phyloP scores from a whole-genome alignment of 2,329 filamentous ascomycete species.

The Colletotrichum kahawae region DNA sequence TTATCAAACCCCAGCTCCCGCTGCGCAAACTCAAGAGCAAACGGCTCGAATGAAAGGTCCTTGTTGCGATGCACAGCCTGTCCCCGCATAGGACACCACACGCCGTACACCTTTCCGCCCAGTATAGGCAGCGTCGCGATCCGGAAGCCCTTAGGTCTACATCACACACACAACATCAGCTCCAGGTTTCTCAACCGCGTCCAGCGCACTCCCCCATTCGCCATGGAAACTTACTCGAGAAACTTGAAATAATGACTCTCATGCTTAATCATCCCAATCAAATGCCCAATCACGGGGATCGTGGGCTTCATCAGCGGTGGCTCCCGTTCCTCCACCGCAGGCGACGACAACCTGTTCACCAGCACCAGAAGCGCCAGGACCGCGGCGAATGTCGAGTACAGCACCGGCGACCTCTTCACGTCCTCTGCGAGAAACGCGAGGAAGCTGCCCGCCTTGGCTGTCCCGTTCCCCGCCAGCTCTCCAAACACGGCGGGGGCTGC shows the following conservation, averaged over 20 bases:
- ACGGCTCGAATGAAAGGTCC: slow-evolving; percentile 45
- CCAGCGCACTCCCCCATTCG: background rate
- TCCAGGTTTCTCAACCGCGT: background rate
- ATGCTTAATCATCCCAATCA: slow-evolving; percentile 45
- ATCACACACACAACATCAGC: background rate
- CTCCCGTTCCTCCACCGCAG: slow-evolving; percentile 38
- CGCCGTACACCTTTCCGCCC: slow-evolving; percentile 47
- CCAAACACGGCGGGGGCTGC: background rate
- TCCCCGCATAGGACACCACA: slow-evolving; percentile 43
- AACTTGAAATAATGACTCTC: slow-evolving; percentile 40
- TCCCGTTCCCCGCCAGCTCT: background rate
- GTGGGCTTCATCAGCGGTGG: slow-evolving; percentile 44
- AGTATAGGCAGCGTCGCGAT: slow-evolving; percentile 52
- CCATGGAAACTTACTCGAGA: slow-evolving; percentile 37
- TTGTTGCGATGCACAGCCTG: slow-evolving; percentile 43
- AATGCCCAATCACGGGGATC: slow-evolving; percentile 52
- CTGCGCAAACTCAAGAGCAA: slow-evolving; percentile 41
- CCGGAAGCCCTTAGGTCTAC: slow-evolving; percentile 28
- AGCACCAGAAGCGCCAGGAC: background rate
- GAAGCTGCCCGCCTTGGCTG: background rate
- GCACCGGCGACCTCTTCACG: background rate
- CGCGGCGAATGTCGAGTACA: background rate
- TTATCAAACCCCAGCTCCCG: slow-evolving; percentile 41
- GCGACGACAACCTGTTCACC: background rate
- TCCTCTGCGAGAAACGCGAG: background rate